phyloP scores from a whole-genome alignment of 1,284 basidiomycete genomes.

The Cryptococcus hybrid region DNA sequence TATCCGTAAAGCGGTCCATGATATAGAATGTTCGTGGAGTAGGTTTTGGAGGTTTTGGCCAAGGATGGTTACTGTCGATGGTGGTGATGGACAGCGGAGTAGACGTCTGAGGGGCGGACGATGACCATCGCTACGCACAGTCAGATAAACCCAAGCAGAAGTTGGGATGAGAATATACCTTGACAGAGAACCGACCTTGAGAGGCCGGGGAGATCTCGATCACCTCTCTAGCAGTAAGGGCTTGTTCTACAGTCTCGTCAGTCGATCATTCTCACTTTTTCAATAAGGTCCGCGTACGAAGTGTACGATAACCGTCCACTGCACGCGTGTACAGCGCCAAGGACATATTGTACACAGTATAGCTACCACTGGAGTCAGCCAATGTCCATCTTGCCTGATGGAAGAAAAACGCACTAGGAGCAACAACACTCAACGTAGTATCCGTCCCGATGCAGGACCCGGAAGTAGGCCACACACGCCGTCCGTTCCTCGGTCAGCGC shows the following conservation, averaged over 20 bases:
- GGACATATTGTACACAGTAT: conserved; percentile 18
- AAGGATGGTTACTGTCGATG: conserved; percentile 1
- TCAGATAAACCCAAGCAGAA: neutral
- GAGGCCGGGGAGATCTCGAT: conserved; percentile 30
- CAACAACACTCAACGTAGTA: conserved; percentile 32
- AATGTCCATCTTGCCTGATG: neutral
- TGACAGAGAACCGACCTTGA: conserved; percentile 16
- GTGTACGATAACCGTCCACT: conserved; percentile 16
- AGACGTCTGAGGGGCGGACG: conserved; percentile 8
- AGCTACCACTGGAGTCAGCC: conserved; percentile 5
- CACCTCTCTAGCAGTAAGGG: conserved; percentile 39
- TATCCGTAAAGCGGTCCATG: conserved; percentile 41
- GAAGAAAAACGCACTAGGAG: conserved; percentile 14
- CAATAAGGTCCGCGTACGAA: conserved; percentile 14
- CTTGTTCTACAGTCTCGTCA: conserved; percentile 28
- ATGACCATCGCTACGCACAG: conserved; percentile 10
- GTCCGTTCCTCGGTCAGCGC: conserved; percentile 25
- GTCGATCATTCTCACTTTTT: neutral
- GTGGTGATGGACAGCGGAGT: conserved; percentile 9
- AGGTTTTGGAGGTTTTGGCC: conserved; percentile 11
- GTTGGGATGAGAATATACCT: conserved; percentile 1
- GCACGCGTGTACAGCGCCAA: conserved; percentile 16
- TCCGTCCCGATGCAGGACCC: conserved; percentile 32
- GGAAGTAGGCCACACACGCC: conserved; percentile 34
- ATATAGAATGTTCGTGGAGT: conserved; percentile 37